A percentile compares a stretch with the other conserved stretches of the same genome.
phyloP scores from a whole-genome alignment of 1,284 basidiomycete genomes.

The Grifola frondosa region DNA sequence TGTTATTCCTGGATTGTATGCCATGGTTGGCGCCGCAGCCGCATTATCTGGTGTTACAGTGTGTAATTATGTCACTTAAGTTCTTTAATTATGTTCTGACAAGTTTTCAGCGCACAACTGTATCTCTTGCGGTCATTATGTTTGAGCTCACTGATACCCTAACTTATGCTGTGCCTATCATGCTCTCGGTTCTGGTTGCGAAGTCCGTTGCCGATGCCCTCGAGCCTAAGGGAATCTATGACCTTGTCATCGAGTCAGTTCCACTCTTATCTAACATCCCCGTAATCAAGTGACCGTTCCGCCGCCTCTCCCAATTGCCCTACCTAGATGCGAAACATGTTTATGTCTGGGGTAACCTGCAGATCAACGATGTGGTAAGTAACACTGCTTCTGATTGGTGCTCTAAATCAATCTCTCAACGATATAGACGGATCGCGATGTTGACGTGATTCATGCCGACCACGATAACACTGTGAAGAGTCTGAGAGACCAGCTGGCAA shows the following conservation, averaged over 20 bases:
- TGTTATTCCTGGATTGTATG: slow-evolving; percentile 84
- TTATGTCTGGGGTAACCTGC: slow-evolving; percentile 80
- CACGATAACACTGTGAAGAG: slow-evolving; percentile 68
- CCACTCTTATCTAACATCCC: slow-evolving; percentile 19
- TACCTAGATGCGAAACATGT: slow-evolving; percentile 90
- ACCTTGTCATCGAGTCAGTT: slow-evolving; percentile 85
- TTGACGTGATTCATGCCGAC: slow-evolving; percentile 68
- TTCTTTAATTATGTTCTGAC: not conserved
- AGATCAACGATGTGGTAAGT: slow-evolving; percentile 76
- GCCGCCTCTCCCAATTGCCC: slow-evolving; percentile 73
- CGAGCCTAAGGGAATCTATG: slow-evolving; percentile 94
- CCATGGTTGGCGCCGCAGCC: slow-evolving; percentile 91
- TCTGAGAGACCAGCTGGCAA: slow-evolving; percentile 66
- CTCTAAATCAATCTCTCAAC: slow-evolving; percentile 4
- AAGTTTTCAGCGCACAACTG: slow-evolving; percentile 67
- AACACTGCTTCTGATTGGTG: not conserved
- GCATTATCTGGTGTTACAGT: slow-evolving; percentile 87
- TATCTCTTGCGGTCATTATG: slow-evolving; percentile 95
- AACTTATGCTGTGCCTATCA: slow-evolving; percentile 93
- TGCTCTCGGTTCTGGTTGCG: slow-evolving; percentile 87
- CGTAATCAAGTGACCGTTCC: slow-evolving; percentile 1
- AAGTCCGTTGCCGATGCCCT: slow-evolving; percentile 92
- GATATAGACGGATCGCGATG: slow-evolving; percentile 59
- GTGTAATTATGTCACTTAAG: slow-evolving; percentile 4
- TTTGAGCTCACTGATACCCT: slow-evolving; percentile 94